Evolutionary conservation across 2,329 filamentous ascomycete genomes (phyloP), one percentile per base, ranked within the genome.

Genomic region (Neospermospora avenae): DNA sequence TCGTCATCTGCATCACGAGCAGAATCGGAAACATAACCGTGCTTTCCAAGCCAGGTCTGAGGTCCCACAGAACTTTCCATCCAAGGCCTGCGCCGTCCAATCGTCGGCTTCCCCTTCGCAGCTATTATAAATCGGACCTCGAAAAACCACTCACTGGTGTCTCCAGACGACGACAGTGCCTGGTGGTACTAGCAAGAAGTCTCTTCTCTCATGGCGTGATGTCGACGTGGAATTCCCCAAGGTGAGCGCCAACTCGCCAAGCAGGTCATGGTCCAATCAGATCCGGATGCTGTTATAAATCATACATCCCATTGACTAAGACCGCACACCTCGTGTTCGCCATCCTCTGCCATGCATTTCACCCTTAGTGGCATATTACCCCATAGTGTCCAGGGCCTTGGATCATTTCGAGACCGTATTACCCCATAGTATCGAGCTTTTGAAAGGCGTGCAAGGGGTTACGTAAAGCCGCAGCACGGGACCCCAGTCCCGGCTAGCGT

Each of bases 251-350:
- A n/a, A n/a, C n/a, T n/a, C 46, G 46, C 54, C 58, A 57, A 52
- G 52, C 18, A 7, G 13, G 8, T 37, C 25, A 2, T n/a, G 24
- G 53, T 16, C 57, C 42, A 55, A 52, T 52, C 39, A 28, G 13
- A 22, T 51, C 54, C 48, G 44, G 51, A 51, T 58, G 28, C 55
- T 64, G 61, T 64, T 64, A 61, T 64, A 64, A 64, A 64, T 64
- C 62, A 53, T 61, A 56, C 61, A 53, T 58, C 3, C 28, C 3
- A 8, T 57, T 64, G 62, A 64, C 59, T 64, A 64, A 64, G 6
- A 60, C 34, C 20, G 39, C 45, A 35, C 41, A 28, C 31, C 51
- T 57, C 41, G 39, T 48, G 48, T 41, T 52, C n/a, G n/a, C n/a
- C n/a, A n/a, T 10, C 28, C 28, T 2, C 28, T 31, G 6, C 28